A percentile compares a stretch with the other conserved stretches of the same genome.
Evolutionary conservation across 257 asterid genomes (phyloP).

Genomic region (Osmanthus fragrans): DNA sequence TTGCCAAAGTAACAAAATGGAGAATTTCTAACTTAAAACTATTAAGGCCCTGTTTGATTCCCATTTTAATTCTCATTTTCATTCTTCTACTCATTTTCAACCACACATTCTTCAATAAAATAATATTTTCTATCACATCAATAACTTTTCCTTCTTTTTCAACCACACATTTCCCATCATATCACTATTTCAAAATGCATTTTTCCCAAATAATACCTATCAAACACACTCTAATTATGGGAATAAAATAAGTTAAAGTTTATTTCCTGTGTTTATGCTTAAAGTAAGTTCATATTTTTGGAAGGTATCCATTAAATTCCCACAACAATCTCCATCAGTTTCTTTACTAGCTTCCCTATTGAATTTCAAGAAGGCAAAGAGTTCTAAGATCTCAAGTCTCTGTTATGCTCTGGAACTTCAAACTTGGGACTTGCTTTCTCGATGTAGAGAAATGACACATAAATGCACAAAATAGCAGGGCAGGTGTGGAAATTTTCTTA

Average conservation of each 20-base stretch:
- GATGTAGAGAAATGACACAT: not conserved
- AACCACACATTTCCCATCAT: no score
- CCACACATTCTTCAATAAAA: no score
- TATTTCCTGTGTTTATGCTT: not conserved
- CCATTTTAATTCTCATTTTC: no score
- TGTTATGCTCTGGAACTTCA: not conserved
- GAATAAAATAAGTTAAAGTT: not conserved
- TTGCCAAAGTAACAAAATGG: not conserved
- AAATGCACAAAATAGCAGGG: not conserved
- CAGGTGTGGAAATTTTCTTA: not conserved
- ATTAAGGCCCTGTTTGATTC: no score
- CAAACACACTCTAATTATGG: no score
- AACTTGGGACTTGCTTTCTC: not conserved
- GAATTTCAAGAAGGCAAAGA: not conserved
- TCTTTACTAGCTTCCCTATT: not conserved
- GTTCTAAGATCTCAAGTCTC: not conserved
- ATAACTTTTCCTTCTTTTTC: no score
- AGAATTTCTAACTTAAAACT: not conserved
- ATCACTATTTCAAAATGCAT: no score
- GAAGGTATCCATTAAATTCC: not conserved
- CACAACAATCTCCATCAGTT: not conserved
- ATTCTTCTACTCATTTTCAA: no score
- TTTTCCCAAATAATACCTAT: no score
- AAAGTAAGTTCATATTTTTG: not conserved
- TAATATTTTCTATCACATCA: no score